Conservation (phyloP, 768 basidiomycete species). For the Sarcodon sp. region DNA sequence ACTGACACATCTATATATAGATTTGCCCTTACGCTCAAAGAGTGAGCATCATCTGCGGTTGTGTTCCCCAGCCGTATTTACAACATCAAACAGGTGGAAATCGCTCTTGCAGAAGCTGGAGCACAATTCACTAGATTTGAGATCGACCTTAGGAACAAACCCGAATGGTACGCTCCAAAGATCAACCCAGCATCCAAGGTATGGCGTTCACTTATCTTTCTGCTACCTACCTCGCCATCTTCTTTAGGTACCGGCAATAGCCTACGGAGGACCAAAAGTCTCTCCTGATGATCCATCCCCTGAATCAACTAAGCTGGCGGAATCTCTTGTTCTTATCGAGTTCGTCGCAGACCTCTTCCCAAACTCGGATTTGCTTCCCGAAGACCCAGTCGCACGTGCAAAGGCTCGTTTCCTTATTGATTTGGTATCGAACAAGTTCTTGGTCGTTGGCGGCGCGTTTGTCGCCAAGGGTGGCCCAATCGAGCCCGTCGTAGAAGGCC, state of each 20-base stretch:
- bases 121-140: conserved; percentile 36
- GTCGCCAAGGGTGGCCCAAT: conserved; percentile 23
- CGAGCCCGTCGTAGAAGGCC: conserved; percentile 25
- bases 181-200: conserved; percentile 62
- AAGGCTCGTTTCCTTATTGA: conserved; percentile 54
- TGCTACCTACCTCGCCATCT: background rate
- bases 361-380: conserved; percentile 33
- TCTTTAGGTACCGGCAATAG: conserved; percentile 39
- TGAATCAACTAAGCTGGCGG: conserved; percentile 46
- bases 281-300: conserved; percentile 43
- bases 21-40: conserved; percentile 49
- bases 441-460: conserved; percentile 23
- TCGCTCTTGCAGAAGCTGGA: conserved; percentile 48
- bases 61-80: background rate
- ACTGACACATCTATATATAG: conserved; percentile 14
- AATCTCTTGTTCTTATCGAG: conserved; percentile 55
- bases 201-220: conserved; percentile 2
- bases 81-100: conserved; percentile 27
- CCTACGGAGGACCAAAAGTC: conserved; percentile 48
- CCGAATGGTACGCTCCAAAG: conserved; percentile 52
- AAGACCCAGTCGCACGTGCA: conserved; percentile 43
- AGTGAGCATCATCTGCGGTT: conserved; percentile 15
- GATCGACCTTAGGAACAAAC: conserved; percentile 53
- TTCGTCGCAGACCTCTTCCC: conserved; percentile 52
- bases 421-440: conserved; percentile 31